Conservation (phyloP, 257 asterid genomes). For the Eustoma russellianum region DNA sequence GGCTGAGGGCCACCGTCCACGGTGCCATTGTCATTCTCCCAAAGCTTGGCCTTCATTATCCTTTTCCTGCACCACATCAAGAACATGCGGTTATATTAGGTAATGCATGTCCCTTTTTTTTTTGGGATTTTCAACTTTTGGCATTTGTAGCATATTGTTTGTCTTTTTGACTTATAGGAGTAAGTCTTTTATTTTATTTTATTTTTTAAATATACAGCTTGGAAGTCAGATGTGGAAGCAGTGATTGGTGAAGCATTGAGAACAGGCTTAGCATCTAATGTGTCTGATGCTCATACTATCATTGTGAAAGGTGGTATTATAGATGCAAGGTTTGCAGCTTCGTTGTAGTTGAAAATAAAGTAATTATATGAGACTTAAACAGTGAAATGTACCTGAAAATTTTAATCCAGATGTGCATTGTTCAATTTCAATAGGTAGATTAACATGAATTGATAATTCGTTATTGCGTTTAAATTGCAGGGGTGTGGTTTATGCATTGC, state of each 20-base stretch:
- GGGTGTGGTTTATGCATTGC: slow-evolving; percentile 62
- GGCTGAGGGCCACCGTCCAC: slow-evolving; percentile 38
- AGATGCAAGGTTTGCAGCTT: no score
- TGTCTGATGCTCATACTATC: slow-evolving; percentile 75
- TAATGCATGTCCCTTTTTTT: no score
- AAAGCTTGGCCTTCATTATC: slow-evolving; percentile 20
- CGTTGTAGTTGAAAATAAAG: no score
- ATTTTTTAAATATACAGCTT: slow-evolving; percentile 29
- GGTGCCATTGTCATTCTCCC: slow-evolving; percentile 32
- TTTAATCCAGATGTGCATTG: no score
- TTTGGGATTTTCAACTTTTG: no score
- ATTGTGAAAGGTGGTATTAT: no score
- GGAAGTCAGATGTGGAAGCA: slow-evolving; percentile 74
- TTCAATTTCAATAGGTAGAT: no score
- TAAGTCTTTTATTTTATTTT: background rate
- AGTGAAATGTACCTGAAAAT: no score
- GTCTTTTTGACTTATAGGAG: background rate
- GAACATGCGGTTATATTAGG: slow-evolving; percentile 28
- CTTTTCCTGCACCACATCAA: slow-evolving; percentile 26
- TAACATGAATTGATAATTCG: no score
- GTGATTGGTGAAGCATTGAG: slow-evolving; percentile 43
- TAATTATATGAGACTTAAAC: no score
- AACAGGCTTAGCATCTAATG: slow-evolving; percentile 53
- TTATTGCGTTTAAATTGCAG: slow-evolving; percentile 11
- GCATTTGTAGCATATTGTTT: no score